Conservation (phyloP, 768 basidiomycete species). For the Auricularia heimuer region DNA sequence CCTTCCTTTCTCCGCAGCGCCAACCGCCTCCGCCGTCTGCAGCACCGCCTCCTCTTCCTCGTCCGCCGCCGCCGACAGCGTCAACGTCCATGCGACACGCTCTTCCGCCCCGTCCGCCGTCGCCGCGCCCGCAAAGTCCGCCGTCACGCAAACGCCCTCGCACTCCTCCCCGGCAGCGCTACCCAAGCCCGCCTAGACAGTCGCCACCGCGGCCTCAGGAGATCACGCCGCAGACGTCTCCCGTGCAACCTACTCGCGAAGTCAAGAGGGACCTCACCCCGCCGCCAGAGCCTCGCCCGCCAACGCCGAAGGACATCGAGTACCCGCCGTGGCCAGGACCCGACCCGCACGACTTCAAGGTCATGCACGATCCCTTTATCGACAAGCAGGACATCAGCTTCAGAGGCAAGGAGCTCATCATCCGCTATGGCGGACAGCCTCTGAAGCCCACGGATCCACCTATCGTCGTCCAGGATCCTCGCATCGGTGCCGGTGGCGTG, state of each 20-base stretch:
- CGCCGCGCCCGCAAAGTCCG: conserved; percentile 8
- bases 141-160: neutral
- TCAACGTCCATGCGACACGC: conserved; percentile 22
- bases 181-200: conserved; percentile 13
- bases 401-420: conserved; percentile 28
- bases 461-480: conserved; percentile 12
- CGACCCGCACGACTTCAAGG: neutral
- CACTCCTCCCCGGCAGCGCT: conserved; percentile 10
- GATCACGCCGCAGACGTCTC: neutral
- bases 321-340: neutral
- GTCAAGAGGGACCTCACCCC: neutral
- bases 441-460: conserved; percentile 8
- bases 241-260: neutral
- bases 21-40: conserved; percentile 2
- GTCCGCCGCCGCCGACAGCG: conserved; percentile 13
- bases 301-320: conserved; percentile 23
- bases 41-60: conserved; percentile 6
- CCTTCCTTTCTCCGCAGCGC: neutral
- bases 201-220: neutral
- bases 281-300: conserved; percentile 17
- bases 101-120: conserved; percentile 9
- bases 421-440: conserved; percentile 25
- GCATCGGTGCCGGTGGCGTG: conserved; percentile 20
- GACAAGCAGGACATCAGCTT: conserved; percentile 37
- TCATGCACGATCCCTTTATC: conserved; percentile 51